Conservation (phyloP, 2,329 filamentous ascomycete species). For the Xylariaceae sp. region DNA sequence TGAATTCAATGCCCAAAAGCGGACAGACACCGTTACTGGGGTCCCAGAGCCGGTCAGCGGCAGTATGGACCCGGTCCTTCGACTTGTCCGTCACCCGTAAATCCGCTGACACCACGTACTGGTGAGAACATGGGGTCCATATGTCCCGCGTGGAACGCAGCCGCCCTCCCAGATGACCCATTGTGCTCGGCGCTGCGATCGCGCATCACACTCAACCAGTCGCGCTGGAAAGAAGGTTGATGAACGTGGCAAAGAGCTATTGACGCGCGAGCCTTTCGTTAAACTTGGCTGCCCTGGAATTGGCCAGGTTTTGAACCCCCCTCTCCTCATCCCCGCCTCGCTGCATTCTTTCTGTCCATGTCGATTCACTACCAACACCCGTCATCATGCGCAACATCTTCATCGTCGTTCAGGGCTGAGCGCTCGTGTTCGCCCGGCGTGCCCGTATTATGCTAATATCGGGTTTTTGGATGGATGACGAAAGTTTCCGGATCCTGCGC, state of each 20-base stretch:
- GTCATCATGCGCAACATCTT: background rate
- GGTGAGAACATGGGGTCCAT: constrained; percentile 1
- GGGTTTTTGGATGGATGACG: constrained; percentile 1
- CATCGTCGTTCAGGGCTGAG: background rate
- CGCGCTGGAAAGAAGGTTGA: background rate
- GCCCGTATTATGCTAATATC: background rate
- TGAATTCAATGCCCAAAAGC: too few relatives aligned
- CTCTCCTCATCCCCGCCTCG: background rate
- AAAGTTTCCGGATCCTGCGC: constrained; percentile 4
- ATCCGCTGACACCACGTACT: background rate
- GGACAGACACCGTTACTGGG: too few relatives aligned
- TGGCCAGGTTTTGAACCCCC: background rate
- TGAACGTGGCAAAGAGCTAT: constrained; percentile 10
- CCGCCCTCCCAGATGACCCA: background rate
- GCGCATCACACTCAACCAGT: constrained; percentile 8
- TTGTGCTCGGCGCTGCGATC: constrained; percentile 8
- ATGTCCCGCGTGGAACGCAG: constrained; percentile 11
- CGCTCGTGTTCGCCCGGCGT: constrained; percentile 2
- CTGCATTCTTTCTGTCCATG: background rate
- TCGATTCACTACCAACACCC: background rate
- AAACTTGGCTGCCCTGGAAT: constrained; percentile 11
- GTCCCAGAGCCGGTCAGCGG: background rate
- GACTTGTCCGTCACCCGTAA: background rate
- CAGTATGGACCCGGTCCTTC: constrained; percentile 4
- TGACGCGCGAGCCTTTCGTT: constrained; percentile 15